Conservation (phyloP, 2,329 filamentous ascomycete species). For the Ceratocystis cacaofunesta region DNA sequence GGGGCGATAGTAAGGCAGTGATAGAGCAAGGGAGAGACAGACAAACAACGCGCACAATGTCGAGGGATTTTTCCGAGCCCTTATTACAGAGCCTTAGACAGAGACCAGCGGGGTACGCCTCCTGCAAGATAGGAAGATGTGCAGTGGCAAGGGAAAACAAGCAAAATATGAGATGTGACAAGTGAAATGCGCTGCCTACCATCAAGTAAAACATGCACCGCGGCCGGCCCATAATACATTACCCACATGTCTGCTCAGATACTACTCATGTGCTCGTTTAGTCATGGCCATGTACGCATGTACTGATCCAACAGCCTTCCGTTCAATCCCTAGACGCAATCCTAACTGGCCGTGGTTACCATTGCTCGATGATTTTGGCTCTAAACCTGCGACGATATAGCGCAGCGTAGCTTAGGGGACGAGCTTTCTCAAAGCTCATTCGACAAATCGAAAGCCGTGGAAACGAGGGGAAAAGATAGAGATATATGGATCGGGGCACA, state of each 20-base stretch:
- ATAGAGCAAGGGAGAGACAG: background rate
- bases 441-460: background rate
- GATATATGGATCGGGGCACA: background rate
- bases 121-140: constrained; percentile 1
- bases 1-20: background rate
- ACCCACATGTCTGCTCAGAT: background rate
- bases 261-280: background rate
- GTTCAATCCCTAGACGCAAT: background rate
- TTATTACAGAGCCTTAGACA: background rate
- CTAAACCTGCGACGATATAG: too few species aligned
- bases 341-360: background rate
- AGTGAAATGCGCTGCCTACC: too few species aligned
- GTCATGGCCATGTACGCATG: background rate
- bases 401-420: background rate
- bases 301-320: background rate
- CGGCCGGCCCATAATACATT: background rate
- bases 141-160: background rate
- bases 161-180: constrained; percentile 8
- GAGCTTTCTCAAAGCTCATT: background rate
- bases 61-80: background rate
- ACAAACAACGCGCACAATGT: background rate
- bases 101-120: background rate
- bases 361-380: too few species aligned
- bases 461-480: background rate
- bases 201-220: background rate